Evolutionary conservation across 495 filamentous ascomycete genomes (phyloP).

Genomic region (Podospora bellae-mahoneyi): DNA sequence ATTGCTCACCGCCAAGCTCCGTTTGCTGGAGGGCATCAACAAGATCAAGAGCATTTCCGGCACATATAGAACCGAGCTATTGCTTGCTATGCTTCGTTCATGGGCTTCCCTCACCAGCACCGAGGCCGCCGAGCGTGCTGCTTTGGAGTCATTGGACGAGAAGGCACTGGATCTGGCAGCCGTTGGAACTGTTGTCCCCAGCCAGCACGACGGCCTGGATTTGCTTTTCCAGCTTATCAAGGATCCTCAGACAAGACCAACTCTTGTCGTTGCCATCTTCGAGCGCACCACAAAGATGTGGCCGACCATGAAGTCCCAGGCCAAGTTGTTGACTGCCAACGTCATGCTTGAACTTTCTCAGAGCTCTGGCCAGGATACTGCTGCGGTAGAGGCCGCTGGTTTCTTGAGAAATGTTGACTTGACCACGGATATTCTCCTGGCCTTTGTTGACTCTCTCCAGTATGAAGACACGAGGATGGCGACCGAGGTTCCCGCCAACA

Average conservation of each 20-base stretch:
- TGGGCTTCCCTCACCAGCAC: slow-evolving; percentile 55
- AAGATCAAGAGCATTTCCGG: slow-evolving; percentile 63
- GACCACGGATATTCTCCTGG: slow-evolving; percentile 63
- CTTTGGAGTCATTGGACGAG: slow-evolving; percentile 58
- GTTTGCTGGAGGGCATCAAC: slow-evolving; percentile 68
- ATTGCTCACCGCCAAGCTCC: slow-evolving; percentile 60
- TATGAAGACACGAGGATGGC: slow-evolving; percentile 57
- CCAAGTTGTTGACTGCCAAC: slow-evolving; percentile 55
- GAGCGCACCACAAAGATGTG: slow-evolving; percentile 65
- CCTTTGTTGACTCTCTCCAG: slow-evolving; percentile 67
- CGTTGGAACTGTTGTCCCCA: slow-evolving; percentile 59
- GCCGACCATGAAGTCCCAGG: slow-evolving; percentile 63
- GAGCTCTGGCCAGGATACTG: slow-evolving; percentile 27
- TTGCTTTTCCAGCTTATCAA: slow-evolving; percentile 55
- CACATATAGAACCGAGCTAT: slow-evolving; percentile 61
- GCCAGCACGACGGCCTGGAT: slow-evolving; percentile 63
- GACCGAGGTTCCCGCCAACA: slow-evolving; percentile 60
- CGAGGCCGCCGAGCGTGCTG: slow-evolving; percentile 35
- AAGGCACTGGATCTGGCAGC: slow-evolving; percentile 56
- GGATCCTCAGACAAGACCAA: slow-evolving; percentile 46
- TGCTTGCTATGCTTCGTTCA: slow-evolving; percentile 64
- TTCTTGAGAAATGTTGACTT: slow-evolving; percentile 65
- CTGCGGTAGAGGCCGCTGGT: slow-evolving; percentile 57
- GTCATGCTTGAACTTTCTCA: slow-evolving; percentile 52
- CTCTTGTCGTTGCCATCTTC: slow-evolving; percentile 60